Evolutionary conservation across 441 rosid genomes (phyloP), one percentile per base, ranked within the genome.

Genomic region (Erysimum pusillum): DNA sequence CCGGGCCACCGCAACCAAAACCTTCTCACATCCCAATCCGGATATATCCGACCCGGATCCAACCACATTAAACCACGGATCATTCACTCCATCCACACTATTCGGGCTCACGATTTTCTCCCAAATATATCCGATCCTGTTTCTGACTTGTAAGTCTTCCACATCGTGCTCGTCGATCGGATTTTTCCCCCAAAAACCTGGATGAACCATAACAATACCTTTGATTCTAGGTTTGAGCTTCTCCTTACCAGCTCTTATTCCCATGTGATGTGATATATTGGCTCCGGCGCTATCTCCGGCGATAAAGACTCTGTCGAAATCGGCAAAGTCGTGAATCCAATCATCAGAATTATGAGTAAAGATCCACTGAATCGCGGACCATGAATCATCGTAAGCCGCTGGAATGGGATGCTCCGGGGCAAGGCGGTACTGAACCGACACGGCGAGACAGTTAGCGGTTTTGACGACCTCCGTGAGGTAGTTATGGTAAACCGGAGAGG

Each of bases 261-360:
- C 89, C 82, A 87, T 77, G 57, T 82, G 79, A 67, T 90, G 89
- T 0, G 87, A 60, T 14, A 86, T 88, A 49, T 84, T 90, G 0
- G 60, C 92, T 2, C 92, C 92, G 31, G 86, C 92, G 59, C 89
- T 86, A 46, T 88, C 94, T 7, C 94, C 92, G 0, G 80, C 82
- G 13, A 89, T 20, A 32, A 85, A 85, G 11, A 83, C 85, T 12
- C 76, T 67, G n/a, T 41, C 28, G 15, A 86, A 71, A 49, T 88
- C 88, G 0, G 85, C 89, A 57, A 75, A n/a, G 14, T 28, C 22
- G 34, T 88, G 88, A 0, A 90, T 71, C 94, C 94, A 88, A 34
- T 77, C 77, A 4, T 63, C 34, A 4, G 62, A 49, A 67, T 28
- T 28, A 28, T 90, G 88, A 4, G 81, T 44, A 18, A 80, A 80